Evolutionary conservation across 2,329 filamentous ascomycete species (phyloP).

Genomic region (Cercospora sojina): DNA sequence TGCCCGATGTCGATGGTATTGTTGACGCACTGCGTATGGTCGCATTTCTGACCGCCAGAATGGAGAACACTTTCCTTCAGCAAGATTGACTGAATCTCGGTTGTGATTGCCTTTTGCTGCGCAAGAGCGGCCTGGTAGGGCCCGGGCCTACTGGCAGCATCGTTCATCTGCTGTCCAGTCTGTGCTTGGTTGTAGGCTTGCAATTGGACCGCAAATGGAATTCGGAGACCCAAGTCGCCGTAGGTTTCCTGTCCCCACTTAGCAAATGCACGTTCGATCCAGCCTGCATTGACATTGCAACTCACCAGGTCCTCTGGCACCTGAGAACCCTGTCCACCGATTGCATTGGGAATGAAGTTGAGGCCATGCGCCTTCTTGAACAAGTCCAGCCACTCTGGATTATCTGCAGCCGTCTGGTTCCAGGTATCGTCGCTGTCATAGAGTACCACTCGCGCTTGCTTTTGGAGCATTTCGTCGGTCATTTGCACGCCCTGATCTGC

Average conservation of each 20-base stretch:
- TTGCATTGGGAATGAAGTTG: constrained; percentile 36
- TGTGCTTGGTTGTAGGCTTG: constrained; percentile 34
- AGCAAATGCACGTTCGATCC: constrained; percentile 5
- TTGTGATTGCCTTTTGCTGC: constrained; percentile 18
- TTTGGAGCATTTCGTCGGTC: constrained; percentile 53
- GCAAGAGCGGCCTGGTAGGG: constrained; percentile 20
- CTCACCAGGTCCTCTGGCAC: constrained; percentile 37
- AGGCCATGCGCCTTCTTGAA: constrained; percentile 53
- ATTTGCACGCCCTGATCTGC: constrained; percentile 42
- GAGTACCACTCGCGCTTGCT: constrained; percentile 48
- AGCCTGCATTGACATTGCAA: neutral
- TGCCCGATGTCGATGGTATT: constrained; percentile 32
- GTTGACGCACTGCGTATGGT: constrained; percentile 28
- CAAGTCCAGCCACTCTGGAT: constrained; percentile 48
- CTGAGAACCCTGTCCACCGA: constrained; percentile 35
- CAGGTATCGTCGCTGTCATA: constrained; percentile 52
- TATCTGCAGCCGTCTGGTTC: constrained; percentile 45
- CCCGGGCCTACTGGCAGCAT: constrained; percentile 19
- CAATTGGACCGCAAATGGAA: constrained; percentile 37
- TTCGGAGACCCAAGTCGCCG: constrained; percentile 38
- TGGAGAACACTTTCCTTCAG: constrained; percentile 28
- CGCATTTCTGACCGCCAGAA: constrained; percentile 25
- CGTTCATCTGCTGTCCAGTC: constrained; percentile 11
- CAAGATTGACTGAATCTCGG: constrained; percentile 26
- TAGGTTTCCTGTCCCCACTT: constrained; percentile 32